A percentile compares a stretch with the other conserved stretches of the same genome.
These are phyloP conservation scores for Xylaria telfairii DNA, from an alignment of 495 filamentous ascomycete species.

Conservation along the genomic window DNA sequence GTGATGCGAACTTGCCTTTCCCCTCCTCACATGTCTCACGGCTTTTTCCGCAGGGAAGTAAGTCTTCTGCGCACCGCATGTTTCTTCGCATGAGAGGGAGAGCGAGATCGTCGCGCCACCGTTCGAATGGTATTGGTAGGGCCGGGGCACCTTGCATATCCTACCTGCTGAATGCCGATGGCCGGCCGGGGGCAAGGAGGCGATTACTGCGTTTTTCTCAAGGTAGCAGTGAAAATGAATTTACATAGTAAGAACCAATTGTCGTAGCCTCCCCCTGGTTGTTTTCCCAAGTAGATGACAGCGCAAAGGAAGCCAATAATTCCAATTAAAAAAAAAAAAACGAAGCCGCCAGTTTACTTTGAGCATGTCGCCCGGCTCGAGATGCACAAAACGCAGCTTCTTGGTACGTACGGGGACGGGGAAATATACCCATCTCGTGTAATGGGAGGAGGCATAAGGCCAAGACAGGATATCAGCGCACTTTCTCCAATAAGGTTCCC, in stretches of 20 bases:
- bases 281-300: neutral
- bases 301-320: slow-evolving; percentile 10
- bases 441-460: slow-evolving; percentile 14
- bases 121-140: neutral
- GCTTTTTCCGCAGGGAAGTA: neutral
- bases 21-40: neutral
- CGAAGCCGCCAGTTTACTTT: neutral
- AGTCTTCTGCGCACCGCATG: neutral
- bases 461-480: slow-evolving; percentile 17
- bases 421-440: neutral
- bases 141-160: neutral
- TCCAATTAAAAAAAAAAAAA: slow-evolving; percentile 19
- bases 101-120: neutral
- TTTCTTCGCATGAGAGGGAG: neutral
- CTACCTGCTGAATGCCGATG: slow-evolving; percentile 9
- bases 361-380: slow-evolving; percentile 7
- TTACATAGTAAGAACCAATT: slow-evolving; percentile 5
- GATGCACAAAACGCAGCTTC: neutral
- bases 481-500: slow-evolving; percentile 8
- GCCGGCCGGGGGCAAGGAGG: neutral
- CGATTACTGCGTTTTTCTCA: neutral
- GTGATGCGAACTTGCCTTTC: neutral
- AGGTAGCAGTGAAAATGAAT: neutral
- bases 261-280: slow-evolving; percentile 1
- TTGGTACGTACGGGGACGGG: neutral